Evolutionary conservation across 495 filamentous ascomycete genomes (phyloP).

Genomic region (Aspergillus homomorphus): DNA sequence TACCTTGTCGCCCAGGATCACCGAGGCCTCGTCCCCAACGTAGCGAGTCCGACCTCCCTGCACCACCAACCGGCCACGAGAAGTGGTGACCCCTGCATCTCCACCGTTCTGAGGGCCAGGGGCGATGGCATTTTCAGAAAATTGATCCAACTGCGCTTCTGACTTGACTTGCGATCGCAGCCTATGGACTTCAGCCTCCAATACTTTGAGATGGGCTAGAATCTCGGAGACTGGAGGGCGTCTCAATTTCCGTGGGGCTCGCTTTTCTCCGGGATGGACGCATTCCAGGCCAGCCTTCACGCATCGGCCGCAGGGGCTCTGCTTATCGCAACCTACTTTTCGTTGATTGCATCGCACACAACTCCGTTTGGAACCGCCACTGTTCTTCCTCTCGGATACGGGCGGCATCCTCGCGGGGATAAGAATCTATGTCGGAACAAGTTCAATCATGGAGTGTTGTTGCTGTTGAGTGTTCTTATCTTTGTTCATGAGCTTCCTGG

Average conservation of each 20-base stretch:
- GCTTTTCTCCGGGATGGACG: slow-evolving; percentile 51
- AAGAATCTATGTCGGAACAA: too few relatives aligned
- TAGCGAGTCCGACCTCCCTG: slow-evolving; percentile 69
- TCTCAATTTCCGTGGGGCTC: slow-evolving; percentile 61
- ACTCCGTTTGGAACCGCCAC: slow-evolving; percentile 8
- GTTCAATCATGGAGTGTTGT: too few relatives aligned
- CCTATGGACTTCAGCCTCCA: slow-evolving; percentile 66
- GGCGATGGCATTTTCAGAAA: background rate
- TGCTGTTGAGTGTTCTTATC: too few relatives aligned
- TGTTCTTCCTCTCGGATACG: background rate
- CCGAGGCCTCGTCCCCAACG: slow-evolving; percentile 55
- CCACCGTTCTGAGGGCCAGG: background rate
- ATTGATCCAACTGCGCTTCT: background rate
- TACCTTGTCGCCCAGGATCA: slow-evolving; percentile 63
- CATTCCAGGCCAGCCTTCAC: slow-evolving; percentile 65
- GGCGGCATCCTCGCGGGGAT: background rate
- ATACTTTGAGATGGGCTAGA: slow-evolving; percentile 60
- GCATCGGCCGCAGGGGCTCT: slow-evolving; percentile 68
- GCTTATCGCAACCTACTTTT: slow-evolving; percentile 34
- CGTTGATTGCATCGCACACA: slow-evolving; percentile 20
- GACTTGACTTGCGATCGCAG: slow-evolving; percentile 30
- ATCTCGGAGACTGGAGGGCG: slow-evolving; percentile 54
- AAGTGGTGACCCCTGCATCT: background rate
- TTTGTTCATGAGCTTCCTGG: too few relatives aligned
- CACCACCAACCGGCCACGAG: slow-evolving; percentile 60